A percentile compares a stretch with the other conserved stretches of the same genome.
Conservation (phyloP, 139 green algal genomes). For the Auxenochlorella pyrenoidosa region DNA sequence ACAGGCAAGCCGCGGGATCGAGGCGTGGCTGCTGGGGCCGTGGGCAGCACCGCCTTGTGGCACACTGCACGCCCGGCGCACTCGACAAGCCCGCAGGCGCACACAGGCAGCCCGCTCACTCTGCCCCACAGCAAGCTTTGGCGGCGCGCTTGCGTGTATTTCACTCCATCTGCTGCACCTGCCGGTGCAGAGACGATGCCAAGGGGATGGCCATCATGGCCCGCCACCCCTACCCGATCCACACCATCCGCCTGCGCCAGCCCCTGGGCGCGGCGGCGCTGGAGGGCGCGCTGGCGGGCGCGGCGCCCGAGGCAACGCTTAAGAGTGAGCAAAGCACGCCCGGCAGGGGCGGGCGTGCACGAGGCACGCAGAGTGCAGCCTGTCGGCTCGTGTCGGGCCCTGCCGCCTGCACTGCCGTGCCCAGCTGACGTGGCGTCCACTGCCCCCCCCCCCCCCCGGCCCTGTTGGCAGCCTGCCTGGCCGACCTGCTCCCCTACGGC, state of each 20-base stretch:
- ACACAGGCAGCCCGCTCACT: too few species aligned
- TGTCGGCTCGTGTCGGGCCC: too few species aligned
- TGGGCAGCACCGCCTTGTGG: too few species aligned
- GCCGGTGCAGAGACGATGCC: conserved; percentile 79
- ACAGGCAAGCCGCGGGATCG: conserved; percentile 46
- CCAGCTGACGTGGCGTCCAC: too few species aligned
- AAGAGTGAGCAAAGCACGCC: background rate
- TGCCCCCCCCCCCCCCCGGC: background rate
- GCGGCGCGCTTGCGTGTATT: too few species aligned
- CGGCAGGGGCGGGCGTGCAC: too few species aligned
- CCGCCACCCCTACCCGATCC: conserved; percentile 78
- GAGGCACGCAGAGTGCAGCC: too few species aligned
- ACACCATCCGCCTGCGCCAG: conserved; percentile 56
- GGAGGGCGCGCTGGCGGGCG: conserved; percentile 29
- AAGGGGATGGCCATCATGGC: conserved; percentile 84
- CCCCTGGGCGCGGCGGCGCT: conserved; percentile 35
- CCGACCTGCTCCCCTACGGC: conserved; percentile 76
- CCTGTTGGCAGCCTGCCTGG: conserved; percentile 11
- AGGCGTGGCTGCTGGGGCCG: too few species aligned
- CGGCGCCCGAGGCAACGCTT: background rate
- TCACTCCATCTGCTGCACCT: background rate
- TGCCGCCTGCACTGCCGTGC: too few species aligned
- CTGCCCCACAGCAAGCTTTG: too few species aligned
- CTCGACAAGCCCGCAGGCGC: too few species aligned
- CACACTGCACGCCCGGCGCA: too few species aligned